phyloP scores from a whole-genome alignment of 2,329 filamentous ascomycete species.

The Hymenoscyphus scutula region DNA sequence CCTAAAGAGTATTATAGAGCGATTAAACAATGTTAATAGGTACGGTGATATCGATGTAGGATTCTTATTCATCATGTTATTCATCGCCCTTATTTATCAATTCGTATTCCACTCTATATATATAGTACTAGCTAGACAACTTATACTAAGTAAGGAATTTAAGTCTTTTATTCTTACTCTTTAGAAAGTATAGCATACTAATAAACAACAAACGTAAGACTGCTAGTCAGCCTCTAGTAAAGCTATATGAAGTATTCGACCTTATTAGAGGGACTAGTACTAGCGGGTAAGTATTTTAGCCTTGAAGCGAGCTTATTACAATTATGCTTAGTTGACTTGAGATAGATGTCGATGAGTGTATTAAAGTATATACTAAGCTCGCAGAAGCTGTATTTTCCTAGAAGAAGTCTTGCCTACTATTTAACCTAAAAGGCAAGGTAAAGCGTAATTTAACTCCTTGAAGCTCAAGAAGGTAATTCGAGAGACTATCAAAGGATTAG shows the following conservation, averaged over 20 bases:
- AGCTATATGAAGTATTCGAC: constrained; percentile 33
- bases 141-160: too few relatives aligned
- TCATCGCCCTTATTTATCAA: too few relatives aligned
- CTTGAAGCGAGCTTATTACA: constrained; percentile 6
- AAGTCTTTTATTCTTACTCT: too few relatives aligned
- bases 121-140: too few relatives aligned
- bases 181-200: too few relatives aligned
- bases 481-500: too few relatives aligned
- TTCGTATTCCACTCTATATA: too few relatives aligned
- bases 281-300: constrained; percentile 4
- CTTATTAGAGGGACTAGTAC: constrained; percentile 11
- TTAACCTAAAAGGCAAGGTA: constrained; percentile 24
- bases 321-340: constrained; percentile 17
- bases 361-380: constrained; percentile 19
- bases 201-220: constrained; percentile 17
- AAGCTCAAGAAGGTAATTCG: constrained; percentile 21
- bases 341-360: constrained; percentile 17
- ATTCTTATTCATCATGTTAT: too few relatives aligned
- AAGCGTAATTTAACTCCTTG: constrained; percentile 32
- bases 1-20: constrained; percentile 27
- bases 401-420: constrained; percentile 20
- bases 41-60: too few relatives aligned
- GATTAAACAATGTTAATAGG: constrained; percentile 24
- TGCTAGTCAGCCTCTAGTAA: constrained; percentile 17
- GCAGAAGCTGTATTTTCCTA: constrained; percentile 31